Evolutionary conservation across 2,329 filamentous ascomycete species (phyloP), one percentile per base, ranked within the genome.

Genomic region (Paracorniculantispora psalliotae): DNA sequence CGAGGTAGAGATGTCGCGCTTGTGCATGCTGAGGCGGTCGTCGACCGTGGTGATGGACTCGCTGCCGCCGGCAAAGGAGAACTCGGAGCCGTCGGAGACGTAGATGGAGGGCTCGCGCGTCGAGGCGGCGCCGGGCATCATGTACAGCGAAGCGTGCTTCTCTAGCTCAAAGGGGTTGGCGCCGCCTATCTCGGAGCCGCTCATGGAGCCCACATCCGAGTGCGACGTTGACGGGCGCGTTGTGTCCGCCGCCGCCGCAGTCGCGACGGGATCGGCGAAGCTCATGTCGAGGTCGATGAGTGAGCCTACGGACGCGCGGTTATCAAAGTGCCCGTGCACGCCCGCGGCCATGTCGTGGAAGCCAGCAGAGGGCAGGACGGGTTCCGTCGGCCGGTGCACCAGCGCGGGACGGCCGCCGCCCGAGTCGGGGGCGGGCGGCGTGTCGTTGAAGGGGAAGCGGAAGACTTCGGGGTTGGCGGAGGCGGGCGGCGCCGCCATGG

Each of bases 81-180:
- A 80, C 26, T 81, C 76, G 8, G 79, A 82, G 61, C 84, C 82
- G 61, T 86, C 83, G 1, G 81, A 81, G 10, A 86, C 79, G 65
- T 86, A 86, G 49, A 86, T 84, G 3, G 81, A 84, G 0, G 82
- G 81, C 62, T 84, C 81, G 37, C 82, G 75, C 52, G 72, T 75
- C 21, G 55, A 48, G 6, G 49, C 21, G 0, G 71, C 69, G 4
- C 71, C 66, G 4, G 75, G 69, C 64, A 70, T 67, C 13, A 73
- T 73, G 62, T 84, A 83, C 1, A 85, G 71, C 1, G 83, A 85
- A 1, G 82, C 75, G 63, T 86, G 84, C n/a, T 81, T 79, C 67
- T 88, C 85, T 3, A 87, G 75, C 57, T 86, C 82, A 59, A 87
- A 87, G 0, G 84, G 83, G 63, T 84, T 83, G 2, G 75, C 77